These are phyloP conservation scores for Bidens hawaiensis DNA, from an alignment of 140 eudicot species.

Conservation along the genomic window DNA sequence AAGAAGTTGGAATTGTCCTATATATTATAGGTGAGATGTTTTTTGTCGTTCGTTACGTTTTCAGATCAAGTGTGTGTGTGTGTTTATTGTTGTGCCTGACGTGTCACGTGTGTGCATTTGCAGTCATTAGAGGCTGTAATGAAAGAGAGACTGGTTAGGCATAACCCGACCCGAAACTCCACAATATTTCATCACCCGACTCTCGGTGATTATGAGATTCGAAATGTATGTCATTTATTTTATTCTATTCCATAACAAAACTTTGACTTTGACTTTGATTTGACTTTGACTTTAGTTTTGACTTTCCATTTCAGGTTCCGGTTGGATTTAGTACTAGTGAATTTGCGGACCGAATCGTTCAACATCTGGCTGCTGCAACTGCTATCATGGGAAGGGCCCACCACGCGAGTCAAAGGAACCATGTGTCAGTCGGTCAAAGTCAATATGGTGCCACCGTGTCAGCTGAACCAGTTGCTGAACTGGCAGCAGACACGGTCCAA, in stretches of 20 bases:
- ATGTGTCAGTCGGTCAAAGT: constrained; percentile 40
- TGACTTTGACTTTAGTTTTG: background rate
- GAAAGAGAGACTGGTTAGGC: constrained; percentile 62
- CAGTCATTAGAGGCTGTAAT: constrained; percentile 85
- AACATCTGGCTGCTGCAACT: constrained; percentile 88
- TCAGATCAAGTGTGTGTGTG: background rate
- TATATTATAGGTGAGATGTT: no score
- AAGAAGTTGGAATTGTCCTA: constrained; percentile 92
- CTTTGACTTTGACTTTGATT: background rate
- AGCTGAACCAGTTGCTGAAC: constrained; percentile 33
- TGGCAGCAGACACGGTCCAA: constrained; percentile 16
- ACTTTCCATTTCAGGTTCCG: constrained; percentile 55
- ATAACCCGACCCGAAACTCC: constrained; percentile 58
- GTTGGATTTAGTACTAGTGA: constrained; percentile 61
- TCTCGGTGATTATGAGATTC: constrained; percentile 74
- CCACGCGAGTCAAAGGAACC: constrained; percentile 52
- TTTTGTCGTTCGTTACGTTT: background rate
- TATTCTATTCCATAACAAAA: background rate
- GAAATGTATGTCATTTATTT: constrained; percentile 55
- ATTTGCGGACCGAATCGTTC: constrained; percentile 73
- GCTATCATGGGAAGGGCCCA: constrained; percentile 81
- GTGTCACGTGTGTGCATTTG: background rate
- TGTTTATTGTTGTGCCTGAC: background rate
- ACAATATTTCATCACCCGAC: constrained; percentile 90
- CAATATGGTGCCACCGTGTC: constrained; percentile 31